Evolutionary conservation across 140 eudicot species (phyloP), one percentile per base, ranked within the genome.

Genomic region (Senecio squalidus): DNA sequence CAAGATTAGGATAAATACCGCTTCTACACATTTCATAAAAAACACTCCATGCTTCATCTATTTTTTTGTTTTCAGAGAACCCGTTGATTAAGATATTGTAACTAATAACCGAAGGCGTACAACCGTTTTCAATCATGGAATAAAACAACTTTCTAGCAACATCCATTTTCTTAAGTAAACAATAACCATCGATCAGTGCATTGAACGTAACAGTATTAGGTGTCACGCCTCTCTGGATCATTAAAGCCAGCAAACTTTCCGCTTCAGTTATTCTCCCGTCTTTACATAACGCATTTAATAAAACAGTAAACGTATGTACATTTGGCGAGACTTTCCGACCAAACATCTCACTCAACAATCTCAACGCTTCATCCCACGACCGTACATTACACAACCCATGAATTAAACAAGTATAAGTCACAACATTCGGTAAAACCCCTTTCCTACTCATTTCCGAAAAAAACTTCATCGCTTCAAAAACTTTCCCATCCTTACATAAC

Each of bases 401-500:
- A 64, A 71, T 48, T 26, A 71, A 45, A 21, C 66, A 33, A 36
- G 62, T 68, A 49, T 62, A 74, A 4, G 76, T 74, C 38, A 68
- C 76, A 38, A 74, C 72, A 47, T 74, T 61, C 23, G 80, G 76
- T 22, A 54, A 9, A 28, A 60, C 14, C 0, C 71, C 80, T 44
- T 68, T 61, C 1, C 33, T 9, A 17, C 10, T 38, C 81, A 76
- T 61, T 64, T 56, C 68, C 5, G 15, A 30, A 41, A 76, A 44
- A 55, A 64, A 18, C 24, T 64, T 51, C 34, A 51, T 63, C 9
- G 77, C 77, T 14, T 71, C 60, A 0, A 0, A 25, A 47, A 51
- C 26, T 10, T 18, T 45, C n/a, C 45, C 26, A 16, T 64, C 67
- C 41, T 64, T 76, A 8, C 69, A 57, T 8, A 76, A 55, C 39